phyloP scores from a whole-genome alignment of 1,284 basidiomycete species.

The Bondarzewia mesenterica region DNA sequence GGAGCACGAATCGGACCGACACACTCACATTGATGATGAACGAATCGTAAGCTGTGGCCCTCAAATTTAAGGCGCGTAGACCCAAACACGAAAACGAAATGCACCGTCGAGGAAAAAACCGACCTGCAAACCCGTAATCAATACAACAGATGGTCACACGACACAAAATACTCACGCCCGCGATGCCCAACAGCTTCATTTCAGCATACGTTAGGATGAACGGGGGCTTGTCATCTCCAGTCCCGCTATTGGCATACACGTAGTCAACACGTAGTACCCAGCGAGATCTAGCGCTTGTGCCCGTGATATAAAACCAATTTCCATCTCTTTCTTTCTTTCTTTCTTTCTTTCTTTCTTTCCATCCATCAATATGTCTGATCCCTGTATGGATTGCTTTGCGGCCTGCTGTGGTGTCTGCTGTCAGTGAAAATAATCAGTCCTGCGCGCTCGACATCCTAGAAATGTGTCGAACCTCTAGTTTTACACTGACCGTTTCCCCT shows the following conservation, averaged over 20 bases:
- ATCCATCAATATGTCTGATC: background rate
- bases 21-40: constrained; percentile 67
- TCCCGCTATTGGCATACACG: too few species aligned
- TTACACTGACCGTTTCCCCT: background rate
- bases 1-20: background rate
- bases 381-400: background rate
- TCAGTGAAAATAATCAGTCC: background rate
- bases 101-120: constrained; percentile 66
- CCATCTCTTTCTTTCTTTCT: too few species aligned
- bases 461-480: background rate
- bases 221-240: constrained; percentile 30
- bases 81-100: constrained; percentile 13
- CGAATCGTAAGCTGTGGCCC: constrained; percentile 53
- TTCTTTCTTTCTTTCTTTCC: background rate
- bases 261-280: too few species aligned
- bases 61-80: background rate
- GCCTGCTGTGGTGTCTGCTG: background rate
- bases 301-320: too few species aligned
- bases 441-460: too few species aligned
- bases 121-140: constrained; percentile 27
- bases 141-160: background rate
- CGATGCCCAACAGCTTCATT: constrained; percentile 50
- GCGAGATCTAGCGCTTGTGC: too few species aligned
- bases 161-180: constrained; percentile 36
- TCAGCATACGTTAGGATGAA: constrained; percentile 41